Evolutionary conservation across 2,329 filamentous ascomycete species (phyloP), one percentile per base, ranked within the genome.

Genomic region (Alternaria sp.): DNA sequence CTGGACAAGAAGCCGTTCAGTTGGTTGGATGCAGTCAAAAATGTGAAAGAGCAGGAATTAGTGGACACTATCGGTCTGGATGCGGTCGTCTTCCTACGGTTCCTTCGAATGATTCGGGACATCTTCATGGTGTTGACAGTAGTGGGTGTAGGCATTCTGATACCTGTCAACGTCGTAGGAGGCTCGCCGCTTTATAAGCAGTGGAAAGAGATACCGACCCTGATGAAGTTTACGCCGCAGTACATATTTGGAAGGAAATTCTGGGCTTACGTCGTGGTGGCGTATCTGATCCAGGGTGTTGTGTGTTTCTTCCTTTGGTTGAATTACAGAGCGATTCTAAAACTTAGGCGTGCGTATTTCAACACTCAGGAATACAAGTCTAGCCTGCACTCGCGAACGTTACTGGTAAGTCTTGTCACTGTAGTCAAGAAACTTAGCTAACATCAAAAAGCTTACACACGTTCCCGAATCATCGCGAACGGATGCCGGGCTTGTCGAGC

Each of bases 1-100:
- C 85, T 98, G 71, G 91, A 90, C 56, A 95, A 90, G 73, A 91
- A 92, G n/a, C 83, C 94, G 18, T 93, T 96, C 75, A 89, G 92
- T 52, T 98, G 95, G 95, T 75, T 97, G 20, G 82, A 82, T 20
- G 93, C 94, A 0, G 81, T 98, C 44, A 84, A 92, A 77, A 86
- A 84, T 63, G 93, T 91, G 28, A 89, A 87, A 59, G 95, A 98
- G 80, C 82, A 88, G 58, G 86, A 92, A 7, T 78, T 97, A 56
- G 85, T 97, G n/a, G 86, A 90, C 18, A 88, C 91, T 69, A 89
- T 97, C 26, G 95, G 95, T 39, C 84, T 99, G 80, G 95, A 99
- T 79, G 95, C 94, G 4, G 91, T 91, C 3, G 81, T 98, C 32
- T 98, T 98, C 76, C 82, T 98, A 66, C 88, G 94, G 49, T 94